phyloP scores from a whole-genome alignment of 768 basidiomycete species.

The Pleurotus platypus region DNA sequence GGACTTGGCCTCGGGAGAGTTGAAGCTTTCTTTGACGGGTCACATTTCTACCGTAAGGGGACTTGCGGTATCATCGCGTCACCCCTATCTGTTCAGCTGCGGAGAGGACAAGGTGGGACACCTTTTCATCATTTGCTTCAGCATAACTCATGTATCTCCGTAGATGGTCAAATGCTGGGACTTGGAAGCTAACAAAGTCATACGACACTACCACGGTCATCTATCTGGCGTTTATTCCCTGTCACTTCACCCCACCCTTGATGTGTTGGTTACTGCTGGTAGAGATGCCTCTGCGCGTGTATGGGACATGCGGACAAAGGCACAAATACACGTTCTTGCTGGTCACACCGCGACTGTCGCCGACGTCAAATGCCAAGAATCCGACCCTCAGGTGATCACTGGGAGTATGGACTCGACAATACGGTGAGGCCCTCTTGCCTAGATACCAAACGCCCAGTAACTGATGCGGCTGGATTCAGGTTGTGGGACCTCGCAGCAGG shows the following conservation, averaged over 20 bases:
- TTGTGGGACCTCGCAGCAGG: conserved; percentile 98
- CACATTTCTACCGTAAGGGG: conserved; percentile 97
- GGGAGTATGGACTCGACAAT: conserved; percentile 98
- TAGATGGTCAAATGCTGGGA: conserved; percentile 99
- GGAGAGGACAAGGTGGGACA: conserved; percentile 89
- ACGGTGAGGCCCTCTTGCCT: conserved; percentile 53
- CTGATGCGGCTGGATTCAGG: conserved; percentile 30
- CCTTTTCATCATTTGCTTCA: not conserved
- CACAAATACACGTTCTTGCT: conserved; percentile 87
- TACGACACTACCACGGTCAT: conserved; percentile 97
- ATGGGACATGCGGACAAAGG: conserved; percentile 99
- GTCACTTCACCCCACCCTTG: conserved; percentile 91
- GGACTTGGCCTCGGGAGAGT: conserved; percentile 96
- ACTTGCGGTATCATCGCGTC: conserved; percentile 85
- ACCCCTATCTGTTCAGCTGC: conserved; percentile 96
- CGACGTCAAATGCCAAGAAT: conserved; percentile 94
- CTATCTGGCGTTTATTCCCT: conserved; percentile 96
- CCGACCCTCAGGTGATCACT: conserved; percentile 97
- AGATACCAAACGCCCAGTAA: not conserved
- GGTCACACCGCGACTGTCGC: conserved; percentile 96
- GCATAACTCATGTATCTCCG: not conserved
- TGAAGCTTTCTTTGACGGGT: conserved; percentile 94
- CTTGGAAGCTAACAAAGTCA: conserved; percentile 97
- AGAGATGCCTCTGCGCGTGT: conserved; percentile 96
- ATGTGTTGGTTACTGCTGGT: conserved; percentile 91